These are phyloP conservation scores for Tuber calosporum DNA, from an alignment of 495 filamentous ascomycete genomes.

Conservation along the genomic window DNA sequence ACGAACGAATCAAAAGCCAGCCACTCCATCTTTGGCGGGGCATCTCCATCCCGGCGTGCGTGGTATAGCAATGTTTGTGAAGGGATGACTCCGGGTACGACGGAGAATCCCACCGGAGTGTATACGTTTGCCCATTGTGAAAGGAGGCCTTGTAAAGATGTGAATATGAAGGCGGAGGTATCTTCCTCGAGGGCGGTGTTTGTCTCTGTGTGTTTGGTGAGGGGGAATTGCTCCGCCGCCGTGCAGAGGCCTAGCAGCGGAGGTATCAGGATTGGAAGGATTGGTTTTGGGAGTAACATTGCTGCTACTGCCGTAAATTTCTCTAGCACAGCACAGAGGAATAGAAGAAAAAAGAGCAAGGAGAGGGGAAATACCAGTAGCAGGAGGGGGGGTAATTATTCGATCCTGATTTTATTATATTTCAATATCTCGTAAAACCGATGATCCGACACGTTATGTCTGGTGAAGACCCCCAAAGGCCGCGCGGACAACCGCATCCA, in stretches of 20 bases:
- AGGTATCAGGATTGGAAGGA: not conserved
- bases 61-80: conserved; percentile 46
- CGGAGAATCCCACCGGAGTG: conserved; percentile 46
- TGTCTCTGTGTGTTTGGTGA: not conserved
- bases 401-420: not conserved
- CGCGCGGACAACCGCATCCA: not conserved
- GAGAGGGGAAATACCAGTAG: not conserved
- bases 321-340: not conserved
- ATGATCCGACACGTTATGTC: not conserved
- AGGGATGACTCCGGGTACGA: conserved; percentile 44
- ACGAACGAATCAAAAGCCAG: conserved; percentile 46
- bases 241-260: not conserved
- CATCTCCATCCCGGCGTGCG: conserved; percentile 41
- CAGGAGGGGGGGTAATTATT: not conserved
- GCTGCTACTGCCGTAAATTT: not conserved
- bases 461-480: not conserved
- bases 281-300: not conserved
- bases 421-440: not conserved
- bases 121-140: conserved; percentile 47
- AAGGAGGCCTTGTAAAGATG: conserved; percentile 44
- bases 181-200: conserved; percentile 9
- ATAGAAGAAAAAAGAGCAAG: not conserved
- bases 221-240: not conserved
- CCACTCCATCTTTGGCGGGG: conserved; percentile 46
- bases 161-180: conserved; percentile 39